Evolutionary conservation across 305 asterid species (phyloP), one percentile per base, ranked within the genome.

Genomic region (Salvia sclarea): DNA sequence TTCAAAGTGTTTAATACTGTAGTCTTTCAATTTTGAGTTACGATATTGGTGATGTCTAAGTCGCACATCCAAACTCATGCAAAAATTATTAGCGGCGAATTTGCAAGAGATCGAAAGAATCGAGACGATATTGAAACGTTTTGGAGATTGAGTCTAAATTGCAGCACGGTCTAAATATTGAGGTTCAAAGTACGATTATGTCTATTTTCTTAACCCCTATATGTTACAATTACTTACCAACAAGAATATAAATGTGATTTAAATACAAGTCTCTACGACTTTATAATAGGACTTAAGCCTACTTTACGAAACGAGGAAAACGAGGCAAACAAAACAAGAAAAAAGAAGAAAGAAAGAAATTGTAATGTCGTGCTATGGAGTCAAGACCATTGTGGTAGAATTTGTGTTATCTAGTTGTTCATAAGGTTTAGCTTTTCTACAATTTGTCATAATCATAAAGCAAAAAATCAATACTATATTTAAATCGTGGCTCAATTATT

Each of bases 361-460:
- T 45, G 9, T 16, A 31, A 2, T 3, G 33, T 63, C 54, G 28
- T 75, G 64, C 58, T 56, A 57, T 41, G 71, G 44, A 73, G 49
- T 58, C 43, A 68, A 35, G 68, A 49, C 25, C 31, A 43, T 17
- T 50, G 52, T 53, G 41, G 70, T 44, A 50, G 66, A 61, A 71
- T 60, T 53, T 76, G 74, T 71, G 66, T 70, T 76, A 20, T 24
- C 44, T 45, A 59, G 33, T 54, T 55, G 13, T 44, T 17, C 14
- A 14, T 45, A 30, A 33, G 67, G 4, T 37, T 64, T 50, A 14
- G 58, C 52, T 70, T 70, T 66, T 37, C 62, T 20, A 53, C 17
- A 1, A 2, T 54, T 14, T 24, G 63, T 66, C 81, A 54, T 61
- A 44, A 54, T 76, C 71, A 60, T 2, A 16, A 61, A 71, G 35